A percentile compares a stretch with the other conserved stretches of the same genome.
phyloP scores from a whole-genome alignment of 1,284 basidiomycete species.

The Trametes hirsuta region DNA sequence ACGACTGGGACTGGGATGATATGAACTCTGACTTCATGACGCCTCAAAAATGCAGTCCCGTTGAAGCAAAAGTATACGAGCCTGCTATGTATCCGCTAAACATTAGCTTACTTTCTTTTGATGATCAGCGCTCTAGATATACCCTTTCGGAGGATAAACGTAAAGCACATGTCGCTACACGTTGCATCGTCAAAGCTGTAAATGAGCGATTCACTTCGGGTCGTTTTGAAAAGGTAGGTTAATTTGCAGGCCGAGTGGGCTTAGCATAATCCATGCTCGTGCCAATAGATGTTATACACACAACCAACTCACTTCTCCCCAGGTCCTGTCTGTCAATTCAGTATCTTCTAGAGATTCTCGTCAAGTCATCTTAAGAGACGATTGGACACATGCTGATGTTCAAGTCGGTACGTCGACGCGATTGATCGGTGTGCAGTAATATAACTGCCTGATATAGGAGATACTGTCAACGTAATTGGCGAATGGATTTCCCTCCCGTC shows the following conservation, averaged over 20 bases:
- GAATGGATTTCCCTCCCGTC: constrained; percentile 39
- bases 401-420: constrained; percentile 47
- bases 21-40: constrained; percentile 45
- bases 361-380: constrained; percentile 59
- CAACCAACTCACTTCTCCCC: neutral
- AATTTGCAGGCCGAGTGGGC: no score
- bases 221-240: constrained; percentile 24
- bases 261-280: no score
- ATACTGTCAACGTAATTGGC: constrained; percentile 82
- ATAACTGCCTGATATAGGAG: constrained; percentile 48
- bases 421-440: neutral
- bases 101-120: neutral
- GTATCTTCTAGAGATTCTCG: constrained; percentile 40
- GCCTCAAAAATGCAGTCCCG: constrained; percentile 33
- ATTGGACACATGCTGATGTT: constrained; percentile 66
- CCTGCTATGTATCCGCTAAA: neutral
- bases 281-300: no score
- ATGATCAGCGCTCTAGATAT: constrained; percentile 22
- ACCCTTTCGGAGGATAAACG: constrained; percentile 31
- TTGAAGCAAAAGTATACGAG: constrained; percentile 26
- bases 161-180: constrained; percentile 41
- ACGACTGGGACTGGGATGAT: constrained; percentile 56
- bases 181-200: constrained; percentile 50
- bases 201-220: constrained; percentile 9
- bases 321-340: constrained; percentile 44